phyloP scores from a whole-genome alignment of 2,329 filamentous ascomycete genomes.

The Lachnellula willkommii region DNA sequence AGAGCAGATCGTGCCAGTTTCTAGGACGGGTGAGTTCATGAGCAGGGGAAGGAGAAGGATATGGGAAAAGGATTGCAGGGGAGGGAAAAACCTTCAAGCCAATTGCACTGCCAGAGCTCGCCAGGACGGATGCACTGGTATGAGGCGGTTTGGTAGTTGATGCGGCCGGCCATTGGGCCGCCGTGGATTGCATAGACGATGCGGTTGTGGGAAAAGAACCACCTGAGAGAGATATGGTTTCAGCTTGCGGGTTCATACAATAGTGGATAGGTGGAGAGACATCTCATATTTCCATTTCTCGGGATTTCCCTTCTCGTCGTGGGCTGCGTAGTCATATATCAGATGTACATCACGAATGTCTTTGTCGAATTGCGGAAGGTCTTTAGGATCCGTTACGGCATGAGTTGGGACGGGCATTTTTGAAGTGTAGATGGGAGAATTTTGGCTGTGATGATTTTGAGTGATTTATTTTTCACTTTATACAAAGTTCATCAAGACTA shows the following conservation, averaged over 20 bases:
- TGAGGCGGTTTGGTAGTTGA: conserved; percentile 48
- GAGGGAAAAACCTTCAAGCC: conserved; percentile 40
- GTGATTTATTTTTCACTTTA: no score
- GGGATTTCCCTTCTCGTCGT: conserved; percentile 42
- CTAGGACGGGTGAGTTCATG: conserved; percentile 21
- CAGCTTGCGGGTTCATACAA: not conserved
- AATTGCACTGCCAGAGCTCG: conserved; percentile 56
- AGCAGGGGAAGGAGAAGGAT: not conserved
- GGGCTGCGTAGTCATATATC: conserved; percentile 51
- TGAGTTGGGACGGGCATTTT: conserved; percentile 17
- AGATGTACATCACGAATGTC: conserved; percentile 51
- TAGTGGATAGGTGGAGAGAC: conserved; percentile 25
- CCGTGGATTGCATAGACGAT: conserved; percentile 56
- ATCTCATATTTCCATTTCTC: conserved; percentile 59
- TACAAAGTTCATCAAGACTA: no score
- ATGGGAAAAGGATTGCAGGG: not conserved
- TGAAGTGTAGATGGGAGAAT: not conserved
- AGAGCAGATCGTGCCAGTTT: conserved; percentile 53
- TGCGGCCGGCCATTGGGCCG: conserved; percentile 51
- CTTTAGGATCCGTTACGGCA: conserved; percentile 5
- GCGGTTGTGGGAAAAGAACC: conserved; percentile 51
- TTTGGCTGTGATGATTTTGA: no score
- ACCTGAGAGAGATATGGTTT: conserved; percentile 9
- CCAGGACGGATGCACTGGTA: conserved; percentile 54
- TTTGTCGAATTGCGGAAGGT: conserved; percentile 37